phyloP scores from a whole-genome alignment of 495 filamentous ascomycete genomes.

The Lentithecium fluviatile region DNA sequence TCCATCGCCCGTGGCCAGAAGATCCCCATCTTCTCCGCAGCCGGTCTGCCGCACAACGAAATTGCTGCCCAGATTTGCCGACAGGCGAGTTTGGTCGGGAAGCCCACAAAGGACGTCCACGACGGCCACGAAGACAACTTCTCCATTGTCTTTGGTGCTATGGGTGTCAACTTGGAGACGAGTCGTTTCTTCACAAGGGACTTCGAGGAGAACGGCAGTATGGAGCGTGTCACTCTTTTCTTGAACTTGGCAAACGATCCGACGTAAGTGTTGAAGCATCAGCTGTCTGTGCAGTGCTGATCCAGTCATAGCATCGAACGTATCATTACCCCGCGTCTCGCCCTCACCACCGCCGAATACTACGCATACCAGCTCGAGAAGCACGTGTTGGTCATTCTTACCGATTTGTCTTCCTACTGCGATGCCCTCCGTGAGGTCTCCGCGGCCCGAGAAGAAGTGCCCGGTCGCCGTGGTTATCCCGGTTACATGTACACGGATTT shows the following conservation, averaged over 20 bases:
- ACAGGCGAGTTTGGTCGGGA: slow-evolving; percentile 87
- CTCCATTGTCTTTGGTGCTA: slow-evolving; percentile 97
- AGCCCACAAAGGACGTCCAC: slow-evolving; percentile 90
- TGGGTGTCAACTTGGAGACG: slow-evolving; percentile 99
- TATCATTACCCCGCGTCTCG: slow-evolving; percentile 99
- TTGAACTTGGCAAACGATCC: slow-evolving; percentile 98
- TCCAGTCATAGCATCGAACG: slow-evolving; percentile 78
- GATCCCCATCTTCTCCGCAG: slow-evolving; percentile 98
- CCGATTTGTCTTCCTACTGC: slow-evolving; percentile 96
- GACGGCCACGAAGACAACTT: slow-evolving; percentile 99
- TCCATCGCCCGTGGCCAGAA: slow-evolving; percentile 99
- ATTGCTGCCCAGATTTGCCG: slow-evolving; percentile 97
- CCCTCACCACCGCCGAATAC: slow-evolving; percentile 98
- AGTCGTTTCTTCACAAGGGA: slow-evolving; percentile 97
- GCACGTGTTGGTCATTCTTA: slow-evolving; percentile 98
- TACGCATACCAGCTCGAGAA: slow-evolving; percentile 99
- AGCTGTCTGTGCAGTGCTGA: slow-evolving; percentile 12
- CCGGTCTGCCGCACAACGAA: slow-evolving; percentile 98
- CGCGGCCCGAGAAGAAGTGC: slow-evolving; percentile 97
- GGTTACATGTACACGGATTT: slow-evolving; percentile 99
- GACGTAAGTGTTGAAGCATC: slow-evolving; percentile 61
- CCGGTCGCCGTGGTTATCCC: slow-evolving; percentile 97
- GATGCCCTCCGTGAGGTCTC: slow-evolving; percentile 98
- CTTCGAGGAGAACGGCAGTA: slow-evolving; percentile 98
- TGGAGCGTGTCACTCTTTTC: slow-evolving; percentile 96